These are phyloP conservation scores for Dispira parvispora DNA, from an alignment of 192 early-diverging fungal genomes.

Conservation along the genomic window DNA sequence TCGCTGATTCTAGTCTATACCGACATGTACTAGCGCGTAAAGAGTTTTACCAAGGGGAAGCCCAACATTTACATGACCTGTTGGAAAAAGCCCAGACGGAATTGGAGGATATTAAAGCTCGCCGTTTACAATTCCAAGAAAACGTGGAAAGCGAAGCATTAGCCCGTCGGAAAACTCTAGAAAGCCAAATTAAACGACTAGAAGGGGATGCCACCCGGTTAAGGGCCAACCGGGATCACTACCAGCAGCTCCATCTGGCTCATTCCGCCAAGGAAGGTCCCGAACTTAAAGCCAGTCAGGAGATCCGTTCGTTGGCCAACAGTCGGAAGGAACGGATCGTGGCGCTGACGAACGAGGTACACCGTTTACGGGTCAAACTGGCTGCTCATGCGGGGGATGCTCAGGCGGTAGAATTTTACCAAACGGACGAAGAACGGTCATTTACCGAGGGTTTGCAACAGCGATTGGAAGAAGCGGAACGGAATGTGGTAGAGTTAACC, in stretches of 20 bases:
- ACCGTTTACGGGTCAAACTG: constrained; percentile 20
- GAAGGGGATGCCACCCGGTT: constrained; percentile 1
- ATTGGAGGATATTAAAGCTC: not conserved
- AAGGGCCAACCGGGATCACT: not conserved
- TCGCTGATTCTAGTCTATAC: not conserved
- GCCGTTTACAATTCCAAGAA: constrained; percentile 1
- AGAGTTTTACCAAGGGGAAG: constrained; percentile 6
- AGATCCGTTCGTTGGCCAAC: constrained; percentile 8
- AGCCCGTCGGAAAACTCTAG: constrained; percentile 4
- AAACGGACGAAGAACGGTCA: constrained; percentile 13
- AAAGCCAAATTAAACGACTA: constrained; percentile 5
- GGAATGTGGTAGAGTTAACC: not conserved
- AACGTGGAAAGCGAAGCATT: not conserved
- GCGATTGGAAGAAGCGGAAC: constrained; percentile 15
- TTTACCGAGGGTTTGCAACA: constrained; percentile 13
- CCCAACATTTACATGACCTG: not conserved
- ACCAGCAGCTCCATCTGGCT: not conserved
- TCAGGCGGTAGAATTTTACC: constrained; percentile 18
- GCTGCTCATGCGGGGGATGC: constrained; percentile 21
- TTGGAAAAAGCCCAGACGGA: not conserved
- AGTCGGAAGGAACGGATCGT: constrained; percentile 25
- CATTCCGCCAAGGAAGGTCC: constrained; percentile 4
- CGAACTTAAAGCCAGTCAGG: constrained; percentile 2
- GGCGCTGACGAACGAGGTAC: constrained; percentile 21
- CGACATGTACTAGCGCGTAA: not conserved